phyloP scores from a whole-genome alignment of 176 grass and related monocot genomes.

The Triticum monococcum region DNA sequence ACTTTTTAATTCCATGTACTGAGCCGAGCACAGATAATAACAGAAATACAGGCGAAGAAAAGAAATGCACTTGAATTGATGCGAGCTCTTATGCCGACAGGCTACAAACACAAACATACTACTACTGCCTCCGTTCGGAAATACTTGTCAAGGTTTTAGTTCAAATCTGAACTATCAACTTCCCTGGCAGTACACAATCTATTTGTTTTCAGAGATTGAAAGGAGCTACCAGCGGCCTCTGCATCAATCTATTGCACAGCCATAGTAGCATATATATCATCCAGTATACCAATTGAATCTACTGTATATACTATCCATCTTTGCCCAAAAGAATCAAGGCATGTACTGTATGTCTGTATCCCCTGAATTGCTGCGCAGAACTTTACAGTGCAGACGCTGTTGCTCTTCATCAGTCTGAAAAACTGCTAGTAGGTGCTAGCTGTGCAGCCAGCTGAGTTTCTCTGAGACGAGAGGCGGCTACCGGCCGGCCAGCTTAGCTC shows the following conservation, averaged over 20 bases:
- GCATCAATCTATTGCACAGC: no score
- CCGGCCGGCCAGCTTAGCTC: not conserved
- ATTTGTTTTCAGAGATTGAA: no score
- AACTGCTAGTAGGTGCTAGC: not conserved
- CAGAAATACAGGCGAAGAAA: not conserved
- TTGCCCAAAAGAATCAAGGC: conserved; percentile 11
- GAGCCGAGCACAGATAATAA: no score
- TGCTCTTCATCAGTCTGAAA: not conserved
- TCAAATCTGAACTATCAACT: no score
- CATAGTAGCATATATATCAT: no score
- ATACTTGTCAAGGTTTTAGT: no score
- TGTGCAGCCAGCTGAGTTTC: not conserved
- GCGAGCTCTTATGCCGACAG: not conserved
- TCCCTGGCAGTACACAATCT: no score
- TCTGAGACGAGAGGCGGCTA: not conserved
- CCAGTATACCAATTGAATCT: conserved; percentile 12
- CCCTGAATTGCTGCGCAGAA: conserved; percentile 8
- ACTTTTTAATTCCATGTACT: not conserved
- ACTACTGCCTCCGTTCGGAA: no score
- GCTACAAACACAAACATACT: not conserved
- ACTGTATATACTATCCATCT: not conserved
- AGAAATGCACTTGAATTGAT: not conserved
- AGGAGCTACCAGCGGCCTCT: no score
- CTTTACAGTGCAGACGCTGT: not conserved
- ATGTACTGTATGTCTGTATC: not conserved